A percentile compares a stretch with the other conserved stretches of the same genome.
Conservation (phyloP, 495 filamentous ascomycete species). For the Umbilicaria muhlenbergii region DNA sequence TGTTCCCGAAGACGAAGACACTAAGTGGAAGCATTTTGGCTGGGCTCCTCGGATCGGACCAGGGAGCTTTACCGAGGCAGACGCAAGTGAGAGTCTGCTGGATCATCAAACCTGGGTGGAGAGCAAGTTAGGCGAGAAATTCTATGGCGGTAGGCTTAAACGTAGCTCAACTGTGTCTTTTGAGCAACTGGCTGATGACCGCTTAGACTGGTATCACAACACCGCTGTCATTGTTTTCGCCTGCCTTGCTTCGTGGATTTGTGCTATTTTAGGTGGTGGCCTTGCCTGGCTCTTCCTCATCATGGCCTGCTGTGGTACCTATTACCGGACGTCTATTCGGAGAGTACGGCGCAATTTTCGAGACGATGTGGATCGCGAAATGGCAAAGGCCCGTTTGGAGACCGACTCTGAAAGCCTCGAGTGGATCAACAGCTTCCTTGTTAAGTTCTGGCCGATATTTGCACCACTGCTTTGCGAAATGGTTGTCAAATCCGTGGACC, state of each 20-base stretch:
- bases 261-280: slow-evolving; percentile 79
- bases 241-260: slow-evolving; percentile 76
- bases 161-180: background rate
- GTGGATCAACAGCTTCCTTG: slow-evolving; percentile 97
- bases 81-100: slow-evolving; percentile 50
- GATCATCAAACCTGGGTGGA: slow-evolving; percentile 87
- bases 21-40: slow-evolving; percentile 52
- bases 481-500: slow-evolving; percentile 84
- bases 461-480: slow-evolving; percentile 83
- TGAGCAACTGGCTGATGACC: background rate
- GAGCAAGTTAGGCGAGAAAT: slow-evolving; percentile 68
- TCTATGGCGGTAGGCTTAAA: slow-evolving; percentile 59
- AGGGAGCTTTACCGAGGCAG: slow-evolving; percentile 30
- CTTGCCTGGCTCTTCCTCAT: slow-evolving; percentile 85
- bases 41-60: slow-evolving; percentile 77
- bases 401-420: slow-evolving; percentile 88
- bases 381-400: slow-evolving; percentile 77
- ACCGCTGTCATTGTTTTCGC: slow-evolving; percentile 83
- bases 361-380: slow-evolving; percentile 85
- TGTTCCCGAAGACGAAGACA: slow-evolving; percentile 39
- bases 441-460: slow-evolving; percentile 99
- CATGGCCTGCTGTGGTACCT: slow-evolving; percentile 83
- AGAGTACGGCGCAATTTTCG: slow-evolving; percentile 90
- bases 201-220: slow-evolving; percentile 87
- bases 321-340: slow-evolving; percentile 91